These are phyloP conservation scores for Sugiyamaella valdiviana DNA, from an alignment of 805 yeast genomes.

Conservation along the genomic window DNA sequence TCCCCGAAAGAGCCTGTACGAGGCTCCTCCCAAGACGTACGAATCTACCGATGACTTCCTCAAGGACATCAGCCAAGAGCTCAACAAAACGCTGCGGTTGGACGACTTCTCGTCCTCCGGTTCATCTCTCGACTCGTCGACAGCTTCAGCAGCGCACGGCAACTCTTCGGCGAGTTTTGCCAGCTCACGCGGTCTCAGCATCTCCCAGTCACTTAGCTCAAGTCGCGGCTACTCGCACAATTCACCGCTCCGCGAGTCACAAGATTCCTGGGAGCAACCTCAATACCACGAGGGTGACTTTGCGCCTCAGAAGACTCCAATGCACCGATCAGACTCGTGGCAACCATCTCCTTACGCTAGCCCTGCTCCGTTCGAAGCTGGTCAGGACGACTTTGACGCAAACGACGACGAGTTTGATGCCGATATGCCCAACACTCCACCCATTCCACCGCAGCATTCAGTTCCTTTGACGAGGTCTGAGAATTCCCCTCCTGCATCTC, in stretches of 20 bases:
- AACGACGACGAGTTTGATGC: constrained; percentile 7
- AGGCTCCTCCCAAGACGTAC: neutral
- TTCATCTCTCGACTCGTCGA: neutral
- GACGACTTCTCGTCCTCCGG: neutral
- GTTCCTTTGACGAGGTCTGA: constrained; percentile 9
- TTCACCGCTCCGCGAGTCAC: too few species aligned
- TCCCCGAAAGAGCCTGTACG: neutral
- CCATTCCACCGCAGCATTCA: constrained; percentile 34
- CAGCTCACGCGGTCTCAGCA: neutral
- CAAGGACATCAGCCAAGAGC: constrained; percentile 24
- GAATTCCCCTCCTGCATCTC: constrained; percentile 1
- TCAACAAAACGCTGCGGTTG: constrained; percentile 7
- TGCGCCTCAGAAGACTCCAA: neutral
- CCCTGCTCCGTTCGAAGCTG: neutral
- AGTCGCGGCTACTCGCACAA: neutral
- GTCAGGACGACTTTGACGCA: neutral
- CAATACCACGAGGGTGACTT: too few species aligned
- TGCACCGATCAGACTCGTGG: neutral
- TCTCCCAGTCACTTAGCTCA: neutral
- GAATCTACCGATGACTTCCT: constrained; percentile 26
- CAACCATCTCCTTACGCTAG: neutral
- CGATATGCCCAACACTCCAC: constrained; percentile 23
- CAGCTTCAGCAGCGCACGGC: constrained; percentile 1
- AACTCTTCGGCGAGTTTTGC: neutral
- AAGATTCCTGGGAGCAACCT: too few species aligned